Base-by-base conservation (phyloP, 257 asterid genomes). In the Capsicum rhomboideum region DNA sequence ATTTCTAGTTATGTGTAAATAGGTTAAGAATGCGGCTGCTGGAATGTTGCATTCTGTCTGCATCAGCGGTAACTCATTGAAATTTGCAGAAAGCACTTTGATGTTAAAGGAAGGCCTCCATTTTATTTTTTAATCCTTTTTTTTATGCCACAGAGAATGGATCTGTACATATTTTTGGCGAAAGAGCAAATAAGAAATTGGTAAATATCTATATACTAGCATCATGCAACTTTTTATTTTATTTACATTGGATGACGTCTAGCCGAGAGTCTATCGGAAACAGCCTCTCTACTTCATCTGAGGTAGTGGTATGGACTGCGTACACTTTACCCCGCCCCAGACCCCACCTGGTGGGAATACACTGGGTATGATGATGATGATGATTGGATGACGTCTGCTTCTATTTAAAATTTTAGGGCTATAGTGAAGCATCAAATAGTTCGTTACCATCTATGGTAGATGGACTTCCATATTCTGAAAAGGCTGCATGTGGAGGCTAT, bases 41-140 rank as follows among this genome's bases (percentile, higher is more conserved):
- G 99, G 99, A 88, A 94, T 96, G 98, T 82, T 94, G 91, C 99
- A 96, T 86, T 90, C 99, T 75, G 97, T 94, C 88, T 93, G 97
- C 89, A 79, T 93, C 85, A 89, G 87, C 86, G 98, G 99, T 94
- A 91, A 74, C 78, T 61, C 78, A 40, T 80, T 86, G 61, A 9
- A 58, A 79, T 86, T n/a, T 83, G 80, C 59, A 64, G 56, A 37
- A 82, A 83, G 37, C 55, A 6, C 61, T 79, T 49, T 8, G 56
- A 26, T 42, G 40, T 31, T 46, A 56, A 8, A 66, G 8, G 46
- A 63, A 20, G 37, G 52, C 83, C 85, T 83, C 77, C 80, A 61
- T 56, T 55, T 72, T 83, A 85, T 78, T 80, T 68, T 86, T 80
- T 85, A 66, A 55, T 82, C 80, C 83, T 86, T 64, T 87, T 71